Conservation (phyloP, 2,329 filamentous ascomycete species). For the Colletotrichum coccodes region DNA sequence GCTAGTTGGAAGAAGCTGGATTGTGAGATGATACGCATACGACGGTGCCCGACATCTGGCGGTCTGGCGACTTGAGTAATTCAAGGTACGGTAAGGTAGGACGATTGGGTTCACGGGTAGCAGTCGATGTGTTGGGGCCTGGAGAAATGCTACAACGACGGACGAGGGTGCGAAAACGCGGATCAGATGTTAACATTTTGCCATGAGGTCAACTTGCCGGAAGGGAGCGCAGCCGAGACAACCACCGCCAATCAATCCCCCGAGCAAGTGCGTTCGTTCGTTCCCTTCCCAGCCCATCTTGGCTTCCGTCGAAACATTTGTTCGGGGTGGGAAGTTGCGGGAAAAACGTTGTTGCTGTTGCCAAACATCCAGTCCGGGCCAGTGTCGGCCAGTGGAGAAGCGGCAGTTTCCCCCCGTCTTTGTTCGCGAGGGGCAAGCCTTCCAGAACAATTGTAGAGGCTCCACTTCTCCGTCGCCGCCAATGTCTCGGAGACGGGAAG, state of each 20-base stretch:
- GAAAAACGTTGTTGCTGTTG: background rate
- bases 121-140: background rate
- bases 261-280: background rate
- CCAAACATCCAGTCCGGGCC: background rate
- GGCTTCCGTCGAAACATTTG: conserved; percentile 1
- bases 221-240: conserved; percentile 1
- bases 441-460: background rate
- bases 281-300: conserved; percentile 7
- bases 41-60: background rate
- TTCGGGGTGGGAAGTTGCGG: background rate
- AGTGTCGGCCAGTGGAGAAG: background rate
- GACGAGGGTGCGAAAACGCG: background rate
- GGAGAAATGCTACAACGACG: background rate
- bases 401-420: background rate
- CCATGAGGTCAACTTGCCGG: background rate
- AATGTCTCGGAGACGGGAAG: background rate
- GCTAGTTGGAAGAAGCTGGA: background rate
- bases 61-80: background rate
- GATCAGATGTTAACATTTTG: background rate
- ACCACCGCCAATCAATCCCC: background rate
- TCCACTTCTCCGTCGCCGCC: background rate
- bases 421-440: background rate
- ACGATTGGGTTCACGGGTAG: background rate
- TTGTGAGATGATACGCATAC: conserved; percentile 1
- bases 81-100: background rate